A percentile compares a stretch with the other conserved stretches of the same genome.
phyloP scores from a whole-genome alignment of 495 filamentous ascomycete species.

The Neurospora pannonica region DNA sequence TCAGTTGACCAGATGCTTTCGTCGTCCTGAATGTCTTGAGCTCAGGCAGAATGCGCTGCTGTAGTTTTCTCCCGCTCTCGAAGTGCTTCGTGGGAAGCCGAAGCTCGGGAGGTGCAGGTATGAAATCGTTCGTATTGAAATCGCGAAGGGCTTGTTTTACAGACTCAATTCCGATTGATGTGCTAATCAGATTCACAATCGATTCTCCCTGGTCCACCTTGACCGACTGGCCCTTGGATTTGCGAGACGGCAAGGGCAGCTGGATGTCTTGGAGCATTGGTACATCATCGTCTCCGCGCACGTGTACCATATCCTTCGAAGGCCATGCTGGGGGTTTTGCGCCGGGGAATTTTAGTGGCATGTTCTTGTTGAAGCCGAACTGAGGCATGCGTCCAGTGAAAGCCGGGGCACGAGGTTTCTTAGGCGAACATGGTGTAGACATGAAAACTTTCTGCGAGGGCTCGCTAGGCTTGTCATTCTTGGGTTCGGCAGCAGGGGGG shows the following conservation, averaged over 20 bases:
- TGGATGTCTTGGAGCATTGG: background rate
- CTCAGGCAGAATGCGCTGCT: conserved; percentile 28
- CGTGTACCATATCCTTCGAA: conserved; percentile 51
- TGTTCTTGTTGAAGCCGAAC: conserved; percentile 20
- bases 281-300: conserved; percentile 32
- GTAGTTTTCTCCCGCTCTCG: conserved; percentile 39
- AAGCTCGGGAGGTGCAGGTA: conserved; percentile 29
- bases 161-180: conserved; percentile 22
- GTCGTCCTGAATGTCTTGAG: conserved; percentile 13
- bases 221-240: conserved; percentile 41
- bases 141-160: conserved; percentile 17
- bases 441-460: conserved; percentile 20
- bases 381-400: conserved; percentile 18
- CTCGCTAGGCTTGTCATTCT: conserved; percentile 3
- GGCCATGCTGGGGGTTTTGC: conserved; percentile 61
- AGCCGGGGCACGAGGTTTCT: conserved; percentile 10
- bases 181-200: conserved; percentile 25
- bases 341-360: conserved; percentile 46
- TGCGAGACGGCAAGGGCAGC: conserved; percentile 20
- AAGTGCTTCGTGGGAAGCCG: conserved; percentile 39
- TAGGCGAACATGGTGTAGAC: conserved; percentile 26
- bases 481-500: conserved; percentile 6
- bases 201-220: conserved; percentile 35
- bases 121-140: conserved; percentile 28
- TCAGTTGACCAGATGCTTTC: conserved; percentile 7